Base-by-base conservation (phyloP, 2,329 filamentous ascomycete species). In the Venturia effusa region DNA sequence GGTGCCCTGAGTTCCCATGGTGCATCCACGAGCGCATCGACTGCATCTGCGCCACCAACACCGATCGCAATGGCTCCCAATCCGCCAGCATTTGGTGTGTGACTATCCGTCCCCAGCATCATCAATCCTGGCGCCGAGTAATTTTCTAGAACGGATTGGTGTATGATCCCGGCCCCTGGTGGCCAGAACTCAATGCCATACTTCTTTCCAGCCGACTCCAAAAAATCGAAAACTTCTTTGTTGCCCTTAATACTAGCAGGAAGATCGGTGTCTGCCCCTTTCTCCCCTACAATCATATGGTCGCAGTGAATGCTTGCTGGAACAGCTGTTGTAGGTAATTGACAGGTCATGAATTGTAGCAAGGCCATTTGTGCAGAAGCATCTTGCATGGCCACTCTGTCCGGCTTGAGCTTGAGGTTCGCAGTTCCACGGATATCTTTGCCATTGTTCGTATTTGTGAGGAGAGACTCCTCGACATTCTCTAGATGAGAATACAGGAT, bases 311-410 rank as follows among this genome's bases (percentile, higher is more conserved):
- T 97, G 75, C 92, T 97, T 60, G 94, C 93, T 13, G 94, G 94
- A 61, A 99, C 93, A 11, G 92, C 92, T 1, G 94, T 96, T 66
- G 86, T 86, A 34, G 88, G 89, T 63, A 99, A 83, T 64, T 91
- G 90, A 76, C 94, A 99, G 34, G 90, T 90, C 93, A 99, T 99
- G 82, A 99, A 99, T 78, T 99, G 94, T 70, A 99, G 80, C 68
- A 99, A 80, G 1, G 94, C 94, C 94, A 99, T 99, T 79, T 99
- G 94, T 6, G 94, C 94, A 37, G 91, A 96, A 17, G 94, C 94
- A 80, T 99, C 94, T 78, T 99, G 94, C 94, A 99, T 99, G 68
- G 95, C 95, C 69, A 97, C 94, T 62, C 94, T 86, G 76, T 99
- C 94, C 27, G 94, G 94, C 77, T 96, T 96, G 76, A 99, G 88